phyloP scores from a whole-genome alignment of 2,329 filamentous ascomycete genomes.

The Microsporum ferrugineum region DNA sequence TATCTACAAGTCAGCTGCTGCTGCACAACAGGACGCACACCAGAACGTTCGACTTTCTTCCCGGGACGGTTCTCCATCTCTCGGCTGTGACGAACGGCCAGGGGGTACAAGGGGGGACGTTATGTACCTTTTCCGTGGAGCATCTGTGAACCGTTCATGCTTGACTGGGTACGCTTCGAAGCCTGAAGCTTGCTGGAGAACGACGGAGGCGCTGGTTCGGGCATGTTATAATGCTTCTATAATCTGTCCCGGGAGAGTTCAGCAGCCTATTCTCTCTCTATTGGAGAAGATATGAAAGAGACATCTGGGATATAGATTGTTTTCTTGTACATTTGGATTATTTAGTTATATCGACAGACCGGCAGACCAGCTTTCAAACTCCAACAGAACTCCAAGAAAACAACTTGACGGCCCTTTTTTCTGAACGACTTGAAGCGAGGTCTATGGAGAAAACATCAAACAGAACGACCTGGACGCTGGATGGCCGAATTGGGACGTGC shows the following conservation, averaged over 20 bases:
- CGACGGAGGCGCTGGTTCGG: background rate
- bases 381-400: background rate
- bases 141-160: background rate
- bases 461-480: background rate
- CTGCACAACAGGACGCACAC: background rate
- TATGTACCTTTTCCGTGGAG: background rate
- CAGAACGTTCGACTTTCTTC: background rate
- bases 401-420: background rate
- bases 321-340: background rate
- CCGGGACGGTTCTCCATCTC: background rate
- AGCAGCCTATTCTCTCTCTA: background rate
- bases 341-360: conserved; percentile 1
- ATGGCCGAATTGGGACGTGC: background rate
- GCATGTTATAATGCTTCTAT: background rate
- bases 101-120: background rate
- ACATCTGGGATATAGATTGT: background rate
- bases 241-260: background rate
- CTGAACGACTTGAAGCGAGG: background rate
- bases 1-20: background rate
- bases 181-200: conserved; percentile 17
- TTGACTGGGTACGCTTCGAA: conserved; percentile 7
- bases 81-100: background rate
- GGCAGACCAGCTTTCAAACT: background rate
- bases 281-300: background rate
- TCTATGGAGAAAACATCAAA: background rate